Evolutionary conservation across 805 yeast genomes (phyloP).

Genomic region (Metschnikowia continentalis): DNA sequence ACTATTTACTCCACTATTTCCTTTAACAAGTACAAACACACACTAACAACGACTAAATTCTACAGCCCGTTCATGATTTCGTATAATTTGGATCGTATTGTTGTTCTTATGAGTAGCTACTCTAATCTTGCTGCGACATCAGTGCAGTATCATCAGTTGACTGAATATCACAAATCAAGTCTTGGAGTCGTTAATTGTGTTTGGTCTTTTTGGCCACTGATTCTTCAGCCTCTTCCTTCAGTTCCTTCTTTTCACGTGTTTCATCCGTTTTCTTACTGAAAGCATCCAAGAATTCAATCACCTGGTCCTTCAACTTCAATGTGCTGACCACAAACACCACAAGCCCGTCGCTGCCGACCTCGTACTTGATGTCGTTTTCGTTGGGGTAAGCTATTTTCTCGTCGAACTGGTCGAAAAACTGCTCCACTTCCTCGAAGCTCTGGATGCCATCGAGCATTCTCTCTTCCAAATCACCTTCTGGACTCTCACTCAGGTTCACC

Average conservation of each 20-base stretch:
- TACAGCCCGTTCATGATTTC: no score
- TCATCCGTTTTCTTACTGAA: slow-evolving; percentile 15
- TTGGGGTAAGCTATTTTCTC: slow-evolving; percentile 50
- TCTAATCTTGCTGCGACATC: no score
- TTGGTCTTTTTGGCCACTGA: slow-evolving; percentile 4
- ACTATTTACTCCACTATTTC: no score
- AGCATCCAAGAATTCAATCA: slow-evolving; percentile 41
- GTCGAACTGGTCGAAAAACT: slow-evolving; percentile 51
- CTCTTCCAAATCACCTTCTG: slow-evolving; percentile 48
- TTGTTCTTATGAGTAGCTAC: no score
- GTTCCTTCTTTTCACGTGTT: not conserved
- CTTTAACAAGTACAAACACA: no score
- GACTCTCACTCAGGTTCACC: slow-evolving; percentile 29
- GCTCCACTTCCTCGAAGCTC: slow-evolving; percentile 45
- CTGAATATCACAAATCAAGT: no score
- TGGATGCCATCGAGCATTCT: slow-evolving; percentile 42
- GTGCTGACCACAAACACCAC: slow-evolving; percentile 52
- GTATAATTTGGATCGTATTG: no score
- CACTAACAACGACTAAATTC: no score
- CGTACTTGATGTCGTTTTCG: slow-evolving; percentile 52
- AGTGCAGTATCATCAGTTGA: no score
- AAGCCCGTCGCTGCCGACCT: slow-evolving; percentile 58
- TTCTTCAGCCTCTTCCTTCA: not conserved
- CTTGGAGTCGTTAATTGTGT: not conserved
- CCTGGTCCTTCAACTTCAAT: slow-evolving; percentile 32